These are phyloP conservation scores for Suillus decipiens DNA, from an alignment of 768 basidiomycete species.

Conservation along the genomic window DNA sequence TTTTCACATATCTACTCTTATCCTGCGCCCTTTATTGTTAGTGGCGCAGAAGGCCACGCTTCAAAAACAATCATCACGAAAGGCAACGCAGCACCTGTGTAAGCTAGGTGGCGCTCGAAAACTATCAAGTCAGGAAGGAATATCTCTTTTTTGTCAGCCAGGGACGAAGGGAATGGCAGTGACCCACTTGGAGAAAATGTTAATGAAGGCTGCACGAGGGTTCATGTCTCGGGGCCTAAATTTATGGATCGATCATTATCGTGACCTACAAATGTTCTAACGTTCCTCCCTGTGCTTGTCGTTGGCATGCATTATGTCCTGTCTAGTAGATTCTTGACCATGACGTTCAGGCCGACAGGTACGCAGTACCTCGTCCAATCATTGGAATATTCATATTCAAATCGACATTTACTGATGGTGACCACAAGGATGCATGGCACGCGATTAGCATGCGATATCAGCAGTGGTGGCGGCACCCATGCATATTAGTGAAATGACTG, in stretches of 20 bases:
- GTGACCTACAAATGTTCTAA: no score
- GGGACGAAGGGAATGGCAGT: neutral
- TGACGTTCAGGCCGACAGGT: no score
- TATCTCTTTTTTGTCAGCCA: neutral
- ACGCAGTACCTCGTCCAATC: no score
- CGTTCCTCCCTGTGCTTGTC: no score
- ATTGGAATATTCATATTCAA: no score
- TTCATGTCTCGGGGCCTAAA: neutral
- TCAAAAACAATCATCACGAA: constrained; percentile 38
- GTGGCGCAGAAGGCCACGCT: constrained; percentile 40
- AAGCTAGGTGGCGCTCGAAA: constrained; percentile 44
- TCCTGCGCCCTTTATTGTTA: constrained; percentile 3
- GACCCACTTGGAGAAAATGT: neutral
- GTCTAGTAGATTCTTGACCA: no score
- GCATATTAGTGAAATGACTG: no score
- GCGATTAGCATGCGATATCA: no score
- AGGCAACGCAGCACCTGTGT: constrained; percentile 46
- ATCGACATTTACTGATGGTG: no score
- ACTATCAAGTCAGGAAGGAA: constrained; percentile 37
- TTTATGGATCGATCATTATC: neutral
- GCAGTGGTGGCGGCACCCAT: no score
- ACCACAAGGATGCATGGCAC: no score
- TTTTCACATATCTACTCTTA: neutral
- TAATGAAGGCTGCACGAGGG: neutral
- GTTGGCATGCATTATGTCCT: no score